Percentiles rank a stretch among this genome's conserved stretches.
Conservation (phyloP, 768 basidiomycete species). For the Pulveroboletus sp. region DNA sequence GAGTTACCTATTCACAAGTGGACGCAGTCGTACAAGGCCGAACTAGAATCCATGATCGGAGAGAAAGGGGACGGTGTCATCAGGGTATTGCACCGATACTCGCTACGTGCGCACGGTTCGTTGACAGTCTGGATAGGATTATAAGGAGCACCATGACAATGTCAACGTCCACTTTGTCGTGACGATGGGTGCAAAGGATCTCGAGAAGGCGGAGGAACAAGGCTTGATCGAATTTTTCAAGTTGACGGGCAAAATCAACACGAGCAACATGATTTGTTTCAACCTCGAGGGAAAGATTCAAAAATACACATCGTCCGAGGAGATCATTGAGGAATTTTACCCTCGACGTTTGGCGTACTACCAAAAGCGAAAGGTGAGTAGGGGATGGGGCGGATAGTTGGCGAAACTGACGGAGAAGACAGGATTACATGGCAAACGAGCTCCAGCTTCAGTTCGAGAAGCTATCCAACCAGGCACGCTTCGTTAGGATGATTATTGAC, state of each 20-base stretch:
- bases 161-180: conserved; percentile 87
- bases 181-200: conserved; percentile 73
- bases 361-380: conserved; percentile 88
- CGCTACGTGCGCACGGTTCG: not conserved
- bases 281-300: conserved; percentile 95
- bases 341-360: conserved; percentile 86
- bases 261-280: conserved; percentile 98
- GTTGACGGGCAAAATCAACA: conserved; percentile 77
- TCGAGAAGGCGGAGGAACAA: conserved; percentile 86
- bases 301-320: conserved; percentile 86
- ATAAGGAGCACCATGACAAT: conserved; percentile 95
- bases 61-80: conserved; percentile 80
- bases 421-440: conserved; percentile 86
- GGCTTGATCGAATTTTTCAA: conserved; percentile 93
- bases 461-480: conserved; percentile 92
- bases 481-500: conserved; percentile 93
- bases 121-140: conserved; percentile 60
- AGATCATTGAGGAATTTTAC: conserved; percentile 92
- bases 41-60: conserved; percentile 84
- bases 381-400: not conserved
- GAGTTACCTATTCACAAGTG: conserved; percentile 95
- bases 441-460: conserved; percentile 79
- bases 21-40: conserved; percentile 92
- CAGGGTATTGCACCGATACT: conserved; percentile 52
- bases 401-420: not conserved